These are phyloP conservation scores for Lepidium africanum DNA, from an alignment of 345 rosid genomes.

Conservation along the genomic window DNA sequence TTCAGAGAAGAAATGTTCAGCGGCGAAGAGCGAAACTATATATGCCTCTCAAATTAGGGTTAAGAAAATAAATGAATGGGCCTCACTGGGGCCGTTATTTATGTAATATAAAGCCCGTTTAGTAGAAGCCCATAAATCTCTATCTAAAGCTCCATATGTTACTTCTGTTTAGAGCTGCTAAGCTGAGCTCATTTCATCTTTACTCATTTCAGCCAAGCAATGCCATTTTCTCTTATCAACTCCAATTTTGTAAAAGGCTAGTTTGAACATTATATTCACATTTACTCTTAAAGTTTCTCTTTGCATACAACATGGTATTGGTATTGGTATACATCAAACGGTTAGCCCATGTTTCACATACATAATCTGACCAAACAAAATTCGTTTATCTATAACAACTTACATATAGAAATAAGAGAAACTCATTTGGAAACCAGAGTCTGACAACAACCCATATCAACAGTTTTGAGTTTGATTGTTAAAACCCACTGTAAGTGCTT, in stretches of 20 bases:
- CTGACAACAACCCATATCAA: slow-evolving; percentile 21
- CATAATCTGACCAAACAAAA: slow-evolving; percentile 20
- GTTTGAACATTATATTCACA: not conserved
- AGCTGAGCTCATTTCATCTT: too few relatives aligned
- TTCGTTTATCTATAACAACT: slow-evolving; percentile 13
- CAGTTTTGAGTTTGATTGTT: slow-evolving; percentile 1
- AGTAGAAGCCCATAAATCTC: not conserved
- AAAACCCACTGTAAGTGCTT: not conserved
- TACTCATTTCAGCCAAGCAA: too few relatives aligned
- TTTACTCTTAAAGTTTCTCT: not conserved
- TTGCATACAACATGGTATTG: slow-evolving; percentile 6
- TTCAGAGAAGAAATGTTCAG: not conserved
- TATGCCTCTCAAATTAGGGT: slow-evolving; percentile 18
- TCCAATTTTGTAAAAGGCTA: not conserved
- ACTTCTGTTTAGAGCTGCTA: too few relatives aligned
- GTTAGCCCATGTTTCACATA: slow-evolving; percentile 9
- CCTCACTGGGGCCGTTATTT: not conserved
- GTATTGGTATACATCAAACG: slow-evolving; percentile 1
- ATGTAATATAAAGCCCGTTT: not conserved
- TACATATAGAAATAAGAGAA: not conserved
- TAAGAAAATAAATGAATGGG: not conserved
- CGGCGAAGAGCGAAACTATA: not conserved
- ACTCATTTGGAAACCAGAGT: not conserved
- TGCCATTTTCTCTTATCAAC: not conserved
- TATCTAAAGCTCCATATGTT: not conserved